These are phyloP conservation scores for Themeda triandra DNA, from an alignment of 176 grass and related monocot genomes.

Conservation along the genomic window DNA sequence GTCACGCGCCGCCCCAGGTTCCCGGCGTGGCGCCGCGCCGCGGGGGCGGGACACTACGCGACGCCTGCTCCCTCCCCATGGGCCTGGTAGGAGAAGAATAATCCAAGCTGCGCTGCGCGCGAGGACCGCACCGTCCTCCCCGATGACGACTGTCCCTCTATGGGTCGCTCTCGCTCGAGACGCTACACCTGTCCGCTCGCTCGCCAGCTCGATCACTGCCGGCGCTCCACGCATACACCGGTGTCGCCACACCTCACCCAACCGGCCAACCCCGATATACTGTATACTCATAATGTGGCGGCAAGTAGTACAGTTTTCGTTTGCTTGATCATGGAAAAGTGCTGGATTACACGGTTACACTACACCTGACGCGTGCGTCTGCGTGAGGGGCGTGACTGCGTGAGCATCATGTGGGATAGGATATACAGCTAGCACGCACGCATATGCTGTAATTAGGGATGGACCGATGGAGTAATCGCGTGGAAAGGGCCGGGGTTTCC, in stretches of 20 bases:
- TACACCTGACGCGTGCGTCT: not conserved
- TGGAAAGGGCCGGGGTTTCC: too few relatives aligned
- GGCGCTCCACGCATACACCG: conserved; percentile 3
- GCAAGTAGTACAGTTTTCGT: not conserved
- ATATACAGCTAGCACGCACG: too few relatives aligned
- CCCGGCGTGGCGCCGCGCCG: not conserved
- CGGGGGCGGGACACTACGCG: too few relatives aligned
- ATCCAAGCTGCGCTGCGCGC: not conserved
- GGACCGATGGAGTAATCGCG: not conserved
- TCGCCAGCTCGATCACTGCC: conserved; percentile 12
- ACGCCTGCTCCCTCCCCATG: not conserved
- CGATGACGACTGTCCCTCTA: not conserved
- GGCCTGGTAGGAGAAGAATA: not conserved
- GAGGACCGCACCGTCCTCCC: not conserved
- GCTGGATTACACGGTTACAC: not conserved
- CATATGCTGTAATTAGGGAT: too few relatives aligned
- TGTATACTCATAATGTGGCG: too few relatives aligned
- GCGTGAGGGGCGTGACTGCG: too few relatives aligned
- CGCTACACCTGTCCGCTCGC: conserved; percentile 6
- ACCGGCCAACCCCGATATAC: too few relatives aligned
- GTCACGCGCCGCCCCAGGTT: not conserved
- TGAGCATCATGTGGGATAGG: too few relatives aligned
- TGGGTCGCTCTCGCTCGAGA: not conserved
- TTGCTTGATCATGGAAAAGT: not conserved
- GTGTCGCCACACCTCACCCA: not conserved